Conservation (phyloP, 352 stramenopile genomes). For the Peronospora farinosa region DNA sequence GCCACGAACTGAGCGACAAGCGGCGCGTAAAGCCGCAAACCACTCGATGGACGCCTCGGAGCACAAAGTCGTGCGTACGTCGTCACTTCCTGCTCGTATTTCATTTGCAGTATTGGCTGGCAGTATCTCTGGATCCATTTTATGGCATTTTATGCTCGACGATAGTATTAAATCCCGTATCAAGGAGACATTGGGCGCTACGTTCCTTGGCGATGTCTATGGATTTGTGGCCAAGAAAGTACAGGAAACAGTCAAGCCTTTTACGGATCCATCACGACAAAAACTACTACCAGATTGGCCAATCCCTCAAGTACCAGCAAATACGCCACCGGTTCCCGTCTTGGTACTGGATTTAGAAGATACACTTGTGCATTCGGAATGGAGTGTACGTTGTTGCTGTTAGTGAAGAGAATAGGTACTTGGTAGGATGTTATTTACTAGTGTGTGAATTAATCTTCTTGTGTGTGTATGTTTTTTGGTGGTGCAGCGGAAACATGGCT, state of each 20-base stretch:
- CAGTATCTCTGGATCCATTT: conserved; percentile 52
- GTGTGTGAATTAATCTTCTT: background rate
- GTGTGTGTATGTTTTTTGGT: too few relatives aligned
- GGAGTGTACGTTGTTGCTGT: conserved; percentile 59
- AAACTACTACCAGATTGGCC: conserved; percentile 86
- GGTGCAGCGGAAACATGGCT: conserved; percentile 75
- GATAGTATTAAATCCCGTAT: conserved; percentile 45
- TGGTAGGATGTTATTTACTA: background rate
- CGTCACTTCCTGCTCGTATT: conserved; percentile 66
- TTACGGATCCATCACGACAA: conserved; percentile 71
- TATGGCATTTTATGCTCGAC: conserved; percentile 74
- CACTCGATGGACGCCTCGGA: conserved; percentile 20
- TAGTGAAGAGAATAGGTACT: background rate
- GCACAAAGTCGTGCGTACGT: conserved; percentile 57
- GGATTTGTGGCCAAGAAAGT: conserved; percentile 49
- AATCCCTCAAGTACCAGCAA: conserved; percentile 67
- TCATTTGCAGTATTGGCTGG: conserved; percentile 58
- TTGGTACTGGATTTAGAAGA: conserved; percentile 84
- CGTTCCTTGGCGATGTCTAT: conserved; percentile 64
- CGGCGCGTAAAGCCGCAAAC: conserved; percentile 42
- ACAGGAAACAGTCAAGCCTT: conserved; percentile 63
- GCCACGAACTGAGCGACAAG: conserved; percentile 51
- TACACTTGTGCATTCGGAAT: conserved; percentile 84
- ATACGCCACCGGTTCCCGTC: conserved; percentile 72
- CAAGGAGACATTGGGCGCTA: conserved; percentile 40